Conservation (phyloP, 768 basidiomycete species). For the Sporobolomyces roseus region DNA sequence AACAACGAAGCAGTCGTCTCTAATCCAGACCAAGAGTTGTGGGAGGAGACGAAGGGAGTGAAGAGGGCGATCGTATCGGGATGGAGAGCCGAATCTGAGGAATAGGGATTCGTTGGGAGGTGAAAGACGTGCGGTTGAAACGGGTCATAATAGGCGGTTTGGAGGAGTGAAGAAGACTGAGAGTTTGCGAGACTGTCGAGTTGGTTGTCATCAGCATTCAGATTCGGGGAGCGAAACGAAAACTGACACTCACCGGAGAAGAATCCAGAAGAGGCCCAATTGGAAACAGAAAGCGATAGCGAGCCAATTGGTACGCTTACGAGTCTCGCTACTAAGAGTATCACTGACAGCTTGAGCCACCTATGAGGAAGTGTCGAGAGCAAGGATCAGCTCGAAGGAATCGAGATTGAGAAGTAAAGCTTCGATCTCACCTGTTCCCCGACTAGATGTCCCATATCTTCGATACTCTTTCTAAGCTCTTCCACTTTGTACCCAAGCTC, state of each 20-base stretch:
- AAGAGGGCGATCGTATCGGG: slow-evolving; percentile 13
- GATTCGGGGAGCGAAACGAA: not conserved
- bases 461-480: slow-evolving; percentile 27
- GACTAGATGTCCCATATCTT: slow-evolving; percentile 23
- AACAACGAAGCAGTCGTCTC: slow-evolving; percentile 8
- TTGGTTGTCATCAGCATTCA: not conserved
- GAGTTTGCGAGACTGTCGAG: slow-evolving; percentile 15
- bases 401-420: not conserved
- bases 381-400: not conserved
- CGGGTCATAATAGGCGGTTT: slow-evolving; percentile 30
- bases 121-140: slow-evolving; percentile 12
- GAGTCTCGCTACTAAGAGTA: not conserved
- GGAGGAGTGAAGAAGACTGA: not conserved
- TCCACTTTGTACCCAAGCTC: slow-evolving; percentile 27
- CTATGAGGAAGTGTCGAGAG: not conserved
- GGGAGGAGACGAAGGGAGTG: slow-evolving; percentile 8
- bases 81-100: not conserved
- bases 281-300: slow-evolving; percentile 16
- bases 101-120: not conserved
- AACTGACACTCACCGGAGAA: slow-evolving; percentile 19
- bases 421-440: slow-evolving; percentile 23
- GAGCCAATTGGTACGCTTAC: slow-evolving; percentile 13
- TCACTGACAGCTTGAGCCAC: slow-evolving; percentile 19
- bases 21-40: slow-evolving; percentile 1
- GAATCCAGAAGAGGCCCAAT: slow-evolving; percentile 18